Evolutionary conservation across 2,329 filamentous ascomycete species (phyloP), one percentile per base, ranked within the genome.

Genomic region (Aspergillus caelatus): DNA sequence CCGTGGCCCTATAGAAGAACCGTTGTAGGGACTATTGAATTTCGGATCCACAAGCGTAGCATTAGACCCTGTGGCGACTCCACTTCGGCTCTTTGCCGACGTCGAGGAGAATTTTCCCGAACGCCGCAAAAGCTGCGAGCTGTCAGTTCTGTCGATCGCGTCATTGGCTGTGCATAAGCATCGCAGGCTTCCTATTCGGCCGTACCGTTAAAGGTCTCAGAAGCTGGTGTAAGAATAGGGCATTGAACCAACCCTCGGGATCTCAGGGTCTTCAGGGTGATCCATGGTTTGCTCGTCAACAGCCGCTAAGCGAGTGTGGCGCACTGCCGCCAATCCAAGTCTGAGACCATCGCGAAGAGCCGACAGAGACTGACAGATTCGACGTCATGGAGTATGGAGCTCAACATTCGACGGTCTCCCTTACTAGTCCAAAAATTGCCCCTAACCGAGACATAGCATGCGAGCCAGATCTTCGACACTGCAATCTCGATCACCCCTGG

Each of bases 221-320:
- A n/a, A 7, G 5, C 1, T 12, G 52, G 19, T 34, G 26, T 55
- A 55, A 39, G 41, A 55, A 55, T 55, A 55, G 52, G 11, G 2
- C 52, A 39, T 19, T 4, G 14, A 23, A 4, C 30, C 30, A n/a
- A 32, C 14, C 52, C 30, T 32, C 52, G 30, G 9, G 21, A 39
- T 12, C 7, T 26, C 52, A 39, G 32, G 52, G 32, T 39, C 30
- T 23, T 54, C 30, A 36, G 2, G 10, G 30, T 23, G 32, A 36
- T 23, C 52, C 52, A 54, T 55, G 32, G 52, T 23, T 55, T 55
- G n/a, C 14, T 55, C 52, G 21, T 55, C n/a, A 2, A 26, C 4
- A 26, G 52, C 52, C 32, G 32, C 32, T 55, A 55, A 55, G 52
- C 52, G 52, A 55, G 12, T 36, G 52, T 55, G 52, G 52, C 52